A percentile compares a stretch with the other conserved stretches of the same genome.
Evolutionary conservation across 1,139 yeast genomes (phyloP).

Genomic region (Suhomyces guaymorum): DNA sequence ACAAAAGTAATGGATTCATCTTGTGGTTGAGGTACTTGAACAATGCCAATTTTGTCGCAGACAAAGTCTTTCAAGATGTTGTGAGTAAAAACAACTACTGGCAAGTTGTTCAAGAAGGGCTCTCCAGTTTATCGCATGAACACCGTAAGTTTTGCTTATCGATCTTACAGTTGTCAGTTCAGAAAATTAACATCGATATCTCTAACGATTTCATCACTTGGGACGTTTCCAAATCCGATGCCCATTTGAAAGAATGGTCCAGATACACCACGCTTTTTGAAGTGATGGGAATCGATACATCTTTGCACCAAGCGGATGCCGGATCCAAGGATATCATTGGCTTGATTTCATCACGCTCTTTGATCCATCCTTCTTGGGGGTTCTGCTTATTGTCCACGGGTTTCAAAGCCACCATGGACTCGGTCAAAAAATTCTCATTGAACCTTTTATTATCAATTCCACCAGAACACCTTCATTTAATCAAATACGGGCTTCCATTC

Average conservation of each 20-base stretch:
- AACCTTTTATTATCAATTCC: conserved; percentile 58
- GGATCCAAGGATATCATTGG: conserved; percentile 64
- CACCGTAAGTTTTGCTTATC: conserved; percentile 72
- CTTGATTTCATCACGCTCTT: conserved; percentile 52
- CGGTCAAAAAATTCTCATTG: conserved; percentile 68
- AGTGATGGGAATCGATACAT: conserved; percentile 80
- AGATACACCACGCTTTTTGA: conserved; percentile 74
- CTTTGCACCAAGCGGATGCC: conserved; percentile 83
- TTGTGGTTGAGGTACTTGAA: conserved; percentile 58
- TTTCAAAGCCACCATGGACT: conserved; percentile 73
- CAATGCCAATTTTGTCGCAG: conserved; percentile 18
- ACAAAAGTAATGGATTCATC: conserved; percentile 47
- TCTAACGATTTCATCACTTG: conserved; percentile 49
- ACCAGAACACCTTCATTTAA: conserved; percentile 48
- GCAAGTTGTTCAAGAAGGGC: conserved; percentile 56
- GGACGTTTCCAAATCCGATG: conserved; percentile 31
- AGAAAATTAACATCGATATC: conserved; percentile 41
- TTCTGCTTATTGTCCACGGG: conserved; percentile 74
- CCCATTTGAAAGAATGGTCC: conserved; percentile 61
- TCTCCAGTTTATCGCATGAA: conserved; percentile 62
- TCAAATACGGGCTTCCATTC: conserved; percentile 47
- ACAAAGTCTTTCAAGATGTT: conserved; percentile 31
- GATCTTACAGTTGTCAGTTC: conserved; percentile 62
- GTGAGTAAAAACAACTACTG: conserved; percentile 51
- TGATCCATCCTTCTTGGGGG: conserved; percentile 72